Conservation (phyloP, 352 stramenopile genomes). For the Phytopythium sindhum region DNA sequence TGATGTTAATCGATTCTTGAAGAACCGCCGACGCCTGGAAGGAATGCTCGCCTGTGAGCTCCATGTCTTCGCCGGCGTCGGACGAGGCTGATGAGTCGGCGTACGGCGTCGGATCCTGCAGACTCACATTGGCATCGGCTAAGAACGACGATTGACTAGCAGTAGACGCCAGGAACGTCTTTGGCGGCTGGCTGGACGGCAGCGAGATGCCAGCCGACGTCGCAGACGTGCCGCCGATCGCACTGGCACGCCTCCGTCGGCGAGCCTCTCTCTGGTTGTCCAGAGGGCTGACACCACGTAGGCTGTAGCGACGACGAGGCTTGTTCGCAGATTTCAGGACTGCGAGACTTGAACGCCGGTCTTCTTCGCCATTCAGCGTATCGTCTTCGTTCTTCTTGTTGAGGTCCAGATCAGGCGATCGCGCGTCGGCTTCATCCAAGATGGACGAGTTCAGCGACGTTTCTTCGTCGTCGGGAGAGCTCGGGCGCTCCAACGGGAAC, state of each 20-base stretch:
- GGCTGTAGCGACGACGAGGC: slow-evolving; percentile 49
- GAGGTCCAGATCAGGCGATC: slow-evolving; percentile 21
- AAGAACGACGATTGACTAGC: slow-evolving; percentile 47
- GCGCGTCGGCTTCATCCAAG: slow-evolving; percentile 66
- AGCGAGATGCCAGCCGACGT: slow-evolving; percentile 10
- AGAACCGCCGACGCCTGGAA: slow-evolving; percentile 29
- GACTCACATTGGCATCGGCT: slow-evolving; percentile 15
- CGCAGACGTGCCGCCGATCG: slow-evolving; percentile 20
- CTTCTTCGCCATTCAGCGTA: slow-evolving; percentile 1
- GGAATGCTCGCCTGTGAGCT: slow-evolving; percentile 81
- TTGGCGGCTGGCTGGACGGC: neutral
- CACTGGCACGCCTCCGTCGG: slow-evolving; percentile 42
- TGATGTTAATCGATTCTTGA: slow-evolving; percentile 8
- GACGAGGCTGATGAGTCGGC: slow-evolving; percentile 78
- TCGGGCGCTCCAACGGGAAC: slow-evolving; percentile 57
- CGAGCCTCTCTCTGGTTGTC: slow-evolving; percentile 68
- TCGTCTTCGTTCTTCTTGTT: slow-evolving; percentile 36
- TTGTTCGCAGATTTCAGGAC: slow-evolving; percentile 26
- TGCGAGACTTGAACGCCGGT: slow-evolving; percentile 28
- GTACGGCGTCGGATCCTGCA: slow-evolving; percentile 39
- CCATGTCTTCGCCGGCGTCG: slow-evolving; percentile 82
- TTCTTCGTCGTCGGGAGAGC: slow-evolving; percentile 62
- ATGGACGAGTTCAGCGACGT: slow-evolving; percentile 84
- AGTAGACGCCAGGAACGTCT: slow-evolving; percentile 2
- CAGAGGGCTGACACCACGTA: slow-evolving; percentile 75